Base-by-base conservation (phyloP, 2,329 filamentous ascomycete species). In the Teratosphaeria zuluensis region DNA sequence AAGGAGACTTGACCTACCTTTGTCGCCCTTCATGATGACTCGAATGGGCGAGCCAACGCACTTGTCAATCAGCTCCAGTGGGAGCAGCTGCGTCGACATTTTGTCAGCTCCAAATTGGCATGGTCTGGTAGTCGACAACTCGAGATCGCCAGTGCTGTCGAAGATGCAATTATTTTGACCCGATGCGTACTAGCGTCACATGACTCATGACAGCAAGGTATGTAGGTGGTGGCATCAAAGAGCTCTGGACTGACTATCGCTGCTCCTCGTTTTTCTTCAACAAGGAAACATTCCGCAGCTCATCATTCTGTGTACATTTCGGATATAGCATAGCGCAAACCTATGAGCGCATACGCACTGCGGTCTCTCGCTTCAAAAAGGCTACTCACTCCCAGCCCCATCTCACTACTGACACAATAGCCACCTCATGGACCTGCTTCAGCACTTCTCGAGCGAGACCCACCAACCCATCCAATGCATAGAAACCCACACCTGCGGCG, bases 11-110 rank as follows among this genome's bases (percentile, higher is more conserved):
- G 42, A 21, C 38, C 24, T 77, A 95, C 94, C 94, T 80, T 96
- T 97, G 73, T 97, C 94, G 65, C 92, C 90, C 78, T 99, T 99
- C 94, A 99, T 99, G 69, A 99, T 85, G 63, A 99, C 92, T 92
- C 92, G 96, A 75, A 99, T 97, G 69, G 88, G 88, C 57, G 92
- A 97, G 62, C 94, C 94, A 65, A 99, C 92, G 73, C 94, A 99
- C 77, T 96, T 96, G 80, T 99, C 94, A 75, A 99, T 97, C 72
- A 99, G 85, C 77, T 99, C 94, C 53, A 76, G 66, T 19, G 74
- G 74, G 19, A 76, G 68, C 16, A 76, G 63, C 61, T 70, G 69
- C 9, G 64, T 63, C 48, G 66, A 67, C 68, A 68, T 70, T n/a
- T 14, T 6, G 52, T 32, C 52, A 48, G n/a, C 42, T 48, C 42